phyloP scores from a whole-genome alignment of 805 yeast species.

The Maudiozyma turicensis region DNA sequence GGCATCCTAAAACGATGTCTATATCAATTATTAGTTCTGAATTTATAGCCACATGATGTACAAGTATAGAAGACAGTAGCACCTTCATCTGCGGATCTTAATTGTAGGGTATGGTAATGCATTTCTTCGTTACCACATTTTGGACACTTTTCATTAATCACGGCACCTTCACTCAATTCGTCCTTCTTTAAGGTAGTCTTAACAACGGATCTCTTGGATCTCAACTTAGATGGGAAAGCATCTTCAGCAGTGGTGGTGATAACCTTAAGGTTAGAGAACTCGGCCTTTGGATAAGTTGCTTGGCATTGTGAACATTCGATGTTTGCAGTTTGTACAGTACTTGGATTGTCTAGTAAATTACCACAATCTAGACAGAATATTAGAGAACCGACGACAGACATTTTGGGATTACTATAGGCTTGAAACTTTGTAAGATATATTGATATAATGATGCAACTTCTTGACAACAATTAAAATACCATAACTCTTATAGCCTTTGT shows the following conservation, averaged over 20 bases:
- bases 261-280: slow-evolving; percentile 72
- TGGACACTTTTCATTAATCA: slow-evolving; percentile 97
- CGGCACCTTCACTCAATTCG: slow-evolving; percentile 90
- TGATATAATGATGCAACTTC: not conserved
- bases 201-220: slow-evolving; percentile 78
- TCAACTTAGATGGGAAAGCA: slow-evolving; percentile 84
- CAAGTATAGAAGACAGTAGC: slow-evolving; percentile 98
- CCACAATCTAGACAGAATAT: slow-evolving; percentile 94
- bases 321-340: slow-evolving; percentile 32
- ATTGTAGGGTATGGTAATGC: slow-evolving; percentile 93
- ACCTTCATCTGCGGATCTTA: slow-evolving; percentile 98
- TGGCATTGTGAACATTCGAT: slow-evolving; percentile 51
- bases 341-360: slow-evolving; percentile 62
- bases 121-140: slow-evolving; percentile 96
- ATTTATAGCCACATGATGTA: slow-evolving; percentile 83
- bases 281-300: slow-evolving; percentile 27
- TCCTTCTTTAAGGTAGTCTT: slow-evolving; percentile 69
- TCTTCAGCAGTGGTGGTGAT: slow-evolving; percentile 81
- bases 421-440: not conserved
- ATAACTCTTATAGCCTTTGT: not conserved
- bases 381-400: slow-evolving; percentile 94
- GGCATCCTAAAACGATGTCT: not conserved
- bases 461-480: not conserved
- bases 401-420: slow-evolving; percentile 18
- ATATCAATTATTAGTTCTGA: slow-evolving; percentile 78